Conservation (phyloP, 2,329 filamentous ascomycete genomes). For the Venturia pyrina region DNA sequence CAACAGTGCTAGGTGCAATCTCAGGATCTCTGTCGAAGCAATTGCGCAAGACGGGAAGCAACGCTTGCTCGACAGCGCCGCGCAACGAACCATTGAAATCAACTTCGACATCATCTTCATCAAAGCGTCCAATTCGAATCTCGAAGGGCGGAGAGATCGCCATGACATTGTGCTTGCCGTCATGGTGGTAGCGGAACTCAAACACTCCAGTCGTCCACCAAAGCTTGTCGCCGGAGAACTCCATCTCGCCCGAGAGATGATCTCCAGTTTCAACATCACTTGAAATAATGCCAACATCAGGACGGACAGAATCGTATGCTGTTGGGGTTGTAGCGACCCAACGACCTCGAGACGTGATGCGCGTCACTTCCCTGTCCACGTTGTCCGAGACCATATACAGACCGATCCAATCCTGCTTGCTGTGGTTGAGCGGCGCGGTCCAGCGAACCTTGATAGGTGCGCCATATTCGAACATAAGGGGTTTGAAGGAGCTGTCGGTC, state of each 20-base stretch:
- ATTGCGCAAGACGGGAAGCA: constrained; percentile 78
- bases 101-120: constrained; percentile 57
- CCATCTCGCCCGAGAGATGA: constrained; percentile 60
- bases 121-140: constrained; percentile 71
- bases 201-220: constrained; percentile 97
- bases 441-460: constrained; percentile 82
- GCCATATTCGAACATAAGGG: constrained; percentile 77
- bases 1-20: constrained; percentile 68
- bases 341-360: constrained; percentile 74
- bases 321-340: constrained; percentile 77
- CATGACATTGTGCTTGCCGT: constrained; percentile 87
- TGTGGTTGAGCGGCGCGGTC: constrained; percentile 80
- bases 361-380: constrained; percentile 70
- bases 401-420: constrained; percentile 89
- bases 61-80: constrained; percentile 60
- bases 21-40: constrained; percentile 89
- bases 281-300: constrained; percentile 66
- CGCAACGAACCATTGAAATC: constrained; percentile 53
- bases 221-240: constrained; percentile 84
- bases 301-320: constrained; percentile 63
- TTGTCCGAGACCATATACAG: constrained; percentile 96
- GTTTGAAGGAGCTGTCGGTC: constrained; percentile 59
- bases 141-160: constrained; percentile 89
- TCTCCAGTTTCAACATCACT: constrained; percentile 50
- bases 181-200: constrained; percentile 94